Evolutionary conservation across 73 alveolate species (phyloP), one percentile per base, ranked within the genome.

Genomic region (Stentor coeruleus): DNA sequence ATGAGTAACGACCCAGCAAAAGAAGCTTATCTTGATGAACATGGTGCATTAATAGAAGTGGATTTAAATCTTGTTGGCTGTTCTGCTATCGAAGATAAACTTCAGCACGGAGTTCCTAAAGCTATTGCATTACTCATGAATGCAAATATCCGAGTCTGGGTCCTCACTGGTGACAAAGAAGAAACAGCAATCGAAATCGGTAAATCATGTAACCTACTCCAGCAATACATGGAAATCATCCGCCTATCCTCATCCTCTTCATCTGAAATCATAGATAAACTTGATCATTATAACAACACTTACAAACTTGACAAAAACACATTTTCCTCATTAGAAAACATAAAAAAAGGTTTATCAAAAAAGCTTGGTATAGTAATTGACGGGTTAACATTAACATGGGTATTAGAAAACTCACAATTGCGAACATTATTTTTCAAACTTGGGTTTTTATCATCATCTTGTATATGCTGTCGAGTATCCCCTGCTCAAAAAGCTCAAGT

Each of bases 21-120:
- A 42, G 73, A 38, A 57, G 3, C 87, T 35, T 82, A 6, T 58
- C 85, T 72, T 40, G 85, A 92, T 31, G 89, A 80, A 77, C 86
- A 94, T 11, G 92, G 90, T 35, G 98, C 94, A 39, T 83, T 90
- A 83, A 91, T 87, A 26, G 99, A 97, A 84, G 73, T 76, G 73
- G 96, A 91, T 58, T 77, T 97, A 73, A 85, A 82, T 31, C 91
- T 95, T 74, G 82, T 93, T 59, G 99, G 99, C 0, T 89, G 99
- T 42, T 91, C 98, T 3, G 99, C 99, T 0, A 95, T 97, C 66
- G 99, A 95, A 86, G 99, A 94, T 88, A 92, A 90, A 80, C 88
- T 95, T 57, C 89, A 92, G 86, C 95, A 94, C 58, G 98, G 95
- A n/a, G 99, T 95, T 1, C 98, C 98, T 3, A 94, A 91, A 39